These are phyloP conservation scores for Onygenales sp. DNA, from an alignment of 2,329 filamentous ascomycete genomes.

Conservation along the genomic window DNA sequence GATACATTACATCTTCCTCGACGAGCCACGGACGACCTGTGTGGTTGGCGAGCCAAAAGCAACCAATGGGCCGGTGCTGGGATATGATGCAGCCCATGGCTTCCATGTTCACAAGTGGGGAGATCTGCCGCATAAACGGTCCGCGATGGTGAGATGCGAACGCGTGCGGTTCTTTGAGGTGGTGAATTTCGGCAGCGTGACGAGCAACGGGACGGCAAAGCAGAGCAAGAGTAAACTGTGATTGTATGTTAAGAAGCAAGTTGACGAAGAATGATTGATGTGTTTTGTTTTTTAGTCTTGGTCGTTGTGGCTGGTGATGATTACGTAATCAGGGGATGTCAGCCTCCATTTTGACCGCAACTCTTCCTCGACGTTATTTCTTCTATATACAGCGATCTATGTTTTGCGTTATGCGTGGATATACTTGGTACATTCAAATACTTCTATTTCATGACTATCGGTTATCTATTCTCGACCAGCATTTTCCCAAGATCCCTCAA, in stretches of 20 bases:
- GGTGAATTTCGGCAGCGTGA: constrained; percentile 28
- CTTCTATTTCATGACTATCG: neutral
- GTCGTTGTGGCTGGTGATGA: neutral
- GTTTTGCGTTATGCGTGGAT: neutral
- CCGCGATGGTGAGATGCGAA: constrained; percentile 55
- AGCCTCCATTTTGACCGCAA: no score
- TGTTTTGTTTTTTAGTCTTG: neutral
- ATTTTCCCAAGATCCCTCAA: constrained; percentile 40
- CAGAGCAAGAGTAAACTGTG: constrained; percentile 15
- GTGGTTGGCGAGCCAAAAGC: constrained; percentile 59
- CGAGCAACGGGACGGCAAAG: constrained; percentile 15
- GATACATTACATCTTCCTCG: constrained; percentile 52
- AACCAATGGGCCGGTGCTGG: constrained; percentile 59
- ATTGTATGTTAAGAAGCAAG: neutral
- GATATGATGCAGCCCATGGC: constrained; percentile 66
- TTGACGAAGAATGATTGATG: neutral
- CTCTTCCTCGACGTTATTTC: no score
- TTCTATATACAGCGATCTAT: no score
- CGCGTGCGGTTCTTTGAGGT: constrained; percentile 62
- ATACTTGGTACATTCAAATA: neutral
- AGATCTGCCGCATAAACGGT: constrained; percentile 63
- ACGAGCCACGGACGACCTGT: constrained; percentile 46
- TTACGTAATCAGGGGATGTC: neutral
- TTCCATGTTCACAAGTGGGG: constrained; percentile 64
- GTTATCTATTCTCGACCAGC: constrained; percentile 23